These are phyloP conservation scores for Hemisphaericaspora nanyangensis DNA, from an alignment of 805 yeast species.

Conservation along the genomic window DNA sequence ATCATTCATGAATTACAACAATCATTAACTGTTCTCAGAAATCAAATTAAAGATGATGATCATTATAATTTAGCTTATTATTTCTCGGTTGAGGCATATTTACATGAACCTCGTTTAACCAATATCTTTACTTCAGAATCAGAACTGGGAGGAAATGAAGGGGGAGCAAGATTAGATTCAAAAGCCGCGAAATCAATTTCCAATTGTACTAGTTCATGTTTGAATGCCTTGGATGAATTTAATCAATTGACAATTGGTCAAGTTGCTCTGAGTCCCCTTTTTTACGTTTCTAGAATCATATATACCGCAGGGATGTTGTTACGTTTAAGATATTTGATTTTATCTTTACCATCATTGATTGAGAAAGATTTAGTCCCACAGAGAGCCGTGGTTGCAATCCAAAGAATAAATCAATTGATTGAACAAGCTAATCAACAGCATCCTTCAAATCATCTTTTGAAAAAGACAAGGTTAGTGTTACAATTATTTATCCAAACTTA, in stretches of 20 bases:
- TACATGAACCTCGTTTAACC: constrained; percentile 52
- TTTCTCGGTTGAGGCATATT: constrained; percentile 62
- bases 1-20: constrained; percentile 48
- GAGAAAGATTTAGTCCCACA: constrained; percentile 47
- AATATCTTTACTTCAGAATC: constrained; percentile 14
- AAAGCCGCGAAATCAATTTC: constrained; percentile 42
- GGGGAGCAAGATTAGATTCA: constrained; percentile 13
- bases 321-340: constrained; percentile 51
- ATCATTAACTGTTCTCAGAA: constrained; percentile 39
- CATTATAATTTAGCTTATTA: constrained; percentile 47
- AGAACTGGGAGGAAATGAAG: constrained; percentile 4
- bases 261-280: constrained; percentile 55
- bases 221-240: constrained; percentile 47
- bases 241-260: constrained; percentile 39
- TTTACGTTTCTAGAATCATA: constrained; percentile 53
- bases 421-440: constrained; percentile 23
- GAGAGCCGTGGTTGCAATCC: constrained; percentile 35
- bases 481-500: constrained; percentile 61
- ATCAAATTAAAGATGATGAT: constrained; percentile 34
- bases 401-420: constrained; percentile 23
- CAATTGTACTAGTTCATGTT: constrained; percentile 52
- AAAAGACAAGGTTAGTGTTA: constrained; percentile 52
- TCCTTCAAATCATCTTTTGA: constrained; percentile 45
- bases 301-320: constrained; percentile 64
- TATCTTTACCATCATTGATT: constrained; percentile 46